Conservation (phyloP, 2,329 filamentous ascomycete genomes). For the Penicillium janthinellum region DNA sequence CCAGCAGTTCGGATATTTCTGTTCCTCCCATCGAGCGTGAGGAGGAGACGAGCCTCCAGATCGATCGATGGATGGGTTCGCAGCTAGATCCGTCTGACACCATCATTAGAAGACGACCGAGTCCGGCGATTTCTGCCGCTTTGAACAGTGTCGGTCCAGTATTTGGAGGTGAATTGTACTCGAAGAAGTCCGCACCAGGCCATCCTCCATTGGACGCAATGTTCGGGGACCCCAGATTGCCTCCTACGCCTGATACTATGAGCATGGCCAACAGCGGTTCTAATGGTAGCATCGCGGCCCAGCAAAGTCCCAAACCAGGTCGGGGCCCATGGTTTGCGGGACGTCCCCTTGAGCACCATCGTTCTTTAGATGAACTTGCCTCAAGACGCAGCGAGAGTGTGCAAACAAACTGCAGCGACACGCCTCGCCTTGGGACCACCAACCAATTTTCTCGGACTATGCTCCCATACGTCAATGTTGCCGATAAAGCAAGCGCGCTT, state of each 20-base stretch:
- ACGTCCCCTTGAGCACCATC: constrained; percentile 31
- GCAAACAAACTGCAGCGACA: constrained; percentile 37
- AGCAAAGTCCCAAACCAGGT: constrained; percentile 25
- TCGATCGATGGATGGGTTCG: constrained; percentile 38
- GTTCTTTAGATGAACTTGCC: constrained; percentile 39
- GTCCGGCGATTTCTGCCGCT: constrained; percentile 22
- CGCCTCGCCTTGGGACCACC: constrained; percentile 27
- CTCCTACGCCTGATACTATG: constrained; percentile 49
- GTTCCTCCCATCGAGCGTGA: constrained; percentile 15
- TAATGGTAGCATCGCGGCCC: constrained; percentile 37
- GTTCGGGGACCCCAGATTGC: constrained; percentile 39
- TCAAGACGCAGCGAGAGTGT: constrained; percentile 32
- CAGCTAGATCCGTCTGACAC: constrained; percentile 21
- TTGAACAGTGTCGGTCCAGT: constrained; percentile 25
- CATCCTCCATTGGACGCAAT: constrained; percentile 35
- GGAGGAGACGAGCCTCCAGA: constrained; percentile 27
- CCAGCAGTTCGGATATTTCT: constrained; percentile 22
- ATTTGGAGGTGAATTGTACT: constrained; percentile 30
- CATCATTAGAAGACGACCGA: constrained; percentile 22
- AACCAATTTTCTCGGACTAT: constrained; percentile 33
- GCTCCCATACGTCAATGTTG: constrained; percentile 34
- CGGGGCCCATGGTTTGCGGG: constrained; percentile 27
- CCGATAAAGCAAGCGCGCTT: constrained; percentile 29
- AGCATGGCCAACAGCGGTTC: constrained; percentile 41
- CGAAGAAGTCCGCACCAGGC: constrained; percentile 24